A percentile compares a stretch with the other conserved stretches of the same genome.
These are phyloP conservation scores for Phytophthora hibernalis DNA, from an alignment of 352 stramenopile species.

Conservation along the genomic window DNA sequence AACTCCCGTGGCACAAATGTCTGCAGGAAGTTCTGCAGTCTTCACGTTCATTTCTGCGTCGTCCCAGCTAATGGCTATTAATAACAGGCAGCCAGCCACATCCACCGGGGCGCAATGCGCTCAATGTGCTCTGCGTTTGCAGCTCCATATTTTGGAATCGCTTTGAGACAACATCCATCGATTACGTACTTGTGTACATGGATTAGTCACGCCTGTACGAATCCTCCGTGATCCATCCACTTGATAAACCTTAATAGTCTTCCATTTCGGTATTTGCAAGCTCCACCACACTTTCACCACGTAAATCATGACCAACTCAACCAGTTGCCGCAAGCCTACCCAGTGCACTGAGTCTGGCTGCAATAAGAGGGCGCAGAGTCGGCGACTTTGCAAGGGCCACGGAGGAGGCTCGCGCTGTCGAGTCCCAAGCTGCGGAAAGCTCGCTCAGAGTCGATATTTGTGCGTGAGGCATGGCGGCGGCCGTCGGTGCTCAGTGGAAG, in stretches of 20 bases:
- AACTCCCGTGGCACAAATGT: too few species aligned
- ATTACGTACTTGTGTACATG: too few species aligned
- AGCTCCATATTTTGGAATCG: too few species aligned
- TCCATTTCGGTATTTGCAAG: neutral
- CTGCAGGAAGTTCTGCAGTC: too few species aligned
- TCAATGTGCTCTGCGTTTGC: too few species aligned
- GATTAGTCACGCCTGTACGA: too few species aligned
- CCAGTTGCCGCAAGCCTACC: neutral
- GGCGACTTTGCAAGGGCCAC: slow-evolving; percentile 8
- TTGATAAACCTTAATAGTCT: neutral
- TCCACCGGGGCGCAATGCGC: too few species aligned
- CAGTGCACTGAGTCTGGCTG: slow-evolving; percentile 4
- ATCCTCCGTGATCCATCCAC: too few species aligned
- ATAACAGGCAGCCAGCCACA: too few species aligned
- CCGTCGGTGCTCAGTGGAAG: neutral
- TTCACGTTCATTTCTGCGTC: too few species aligned
- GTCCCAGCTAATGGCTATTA: too few species aligned
- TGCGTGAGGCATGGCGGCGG: neutral
- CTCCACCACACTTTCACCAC: neutral
- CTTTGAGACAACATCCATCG: too few species aligned
- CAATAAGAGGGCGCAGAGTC: slow-evolving; percentile 3
- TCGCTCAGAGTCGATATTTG: neutral
- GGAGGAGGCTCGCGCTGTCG: neutral
- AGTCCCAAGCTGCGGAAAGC: neutral
- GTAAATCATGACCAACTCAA: neutral